Base-by-base conservation (phyloP, 2,329 filamentous ascomycete genomes). In the Xylariaceae sp. region DNA sequence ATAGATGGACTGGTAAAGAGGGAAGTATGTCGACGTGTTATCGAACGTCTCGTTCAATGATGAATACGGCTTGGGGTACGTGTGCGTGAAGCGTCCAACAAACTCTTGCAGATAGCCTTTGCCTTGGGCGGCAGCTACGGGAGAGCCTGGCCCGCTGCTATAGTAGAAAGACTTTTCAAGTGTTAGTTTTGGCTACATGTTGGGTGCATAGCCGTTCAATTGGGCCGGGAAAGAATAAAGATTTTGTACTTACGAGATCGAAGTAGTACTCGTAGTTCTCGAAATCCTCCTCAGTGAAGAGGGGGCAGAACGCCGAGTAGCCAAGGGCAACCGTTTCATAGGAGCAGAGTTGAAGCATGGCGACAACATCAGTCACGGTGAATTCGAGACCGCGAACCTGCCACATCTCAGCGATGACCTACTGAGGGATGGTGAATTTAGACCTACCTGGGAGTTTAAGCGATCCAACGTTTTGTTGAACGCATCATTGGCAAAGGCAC, bases 201-300 rank as follows among this genome's bases (percentile, higher is more conserved):
- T 10, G 56, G 63, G 8, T 61, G 40, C 2, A n/a, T n/a, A 26
- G 18, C 18, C 5, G 16, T 26, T 21, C 7, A 42, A 16, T 36
- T 12, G 16, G 26, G 22, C 7, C 12, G 26, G 8, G 30, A 34
- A 3, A 15, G 8, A 12, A 12, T 34, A 15, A 34, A 34, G 30
- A 15, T 6, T 34, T 12, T 16, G 10, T 40, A 61, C 72, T 63
- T 53, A 68, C 68, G 29, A 76, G 61, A 52, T 76, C 73, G 56
- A 68, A 73, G 61, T 68, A 73, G 60, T 76, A 75, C 48, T 75
- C 73, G 51, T 70, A 74, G 55, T 73, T 73, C 9, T 74, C 29
- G 54, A 71, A 76, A 52, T 76, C 73, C 50, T 74, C 59, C 42
- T 74, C 63, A 44, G 61, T 72, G 61, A 75, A 76, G 9, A 76